Conservation (phyloP, 2,329 filamentous ascomycete genomes). For the Massarina eburnea region DNA sequence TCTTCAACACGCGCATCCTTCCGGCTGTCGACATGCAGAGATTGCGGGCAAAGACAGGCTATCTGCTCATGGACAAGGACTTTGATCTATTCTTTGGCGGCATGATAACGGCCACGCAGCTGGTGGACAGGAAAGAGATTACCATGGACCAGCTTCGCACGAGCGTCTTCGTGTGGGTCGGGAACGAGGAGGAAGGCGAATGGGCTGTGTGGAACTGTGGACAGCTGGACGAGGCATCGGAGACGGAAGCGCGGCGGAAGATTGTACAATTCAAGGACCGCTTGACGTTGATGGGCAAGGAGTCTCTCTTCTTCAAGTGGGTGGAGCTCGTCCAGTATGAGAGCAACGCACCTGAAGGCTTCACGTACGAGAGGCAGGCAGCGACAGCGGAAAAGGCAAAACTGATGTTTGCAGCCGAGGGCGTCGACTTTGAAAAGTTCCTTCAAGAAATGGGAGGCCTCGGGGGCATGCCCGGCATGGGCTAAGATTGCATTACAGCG, state of each 20-base stretch:
- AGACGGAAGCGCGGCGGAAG: constrained; percentile 69
- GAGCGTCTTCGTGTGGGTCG: constrained; percentile 55
- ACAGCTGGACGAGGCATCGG: constrained; percentile 51
- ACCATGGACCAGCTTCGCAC: constrained; percentile 69
- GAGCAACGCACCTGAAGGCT: constrained; percentile 74
- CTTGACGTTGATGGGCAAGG: constrained; percentile 75
- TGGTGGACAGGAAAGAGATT: constrained; percentile 66
- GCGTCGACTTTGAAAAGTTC: constrained; percentile 80
- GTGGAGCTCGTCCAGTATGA: constrained; percentile 91
- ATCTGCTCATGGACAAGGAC: constrained; percentile 78
- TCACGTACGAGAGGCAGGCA: constrained; percentile 72
- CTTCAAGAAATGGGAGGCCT: constrained; percentile 71
- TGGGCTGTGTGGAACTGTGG: constrained; percentile 71
- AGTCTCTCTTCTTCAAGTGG: constrained; percentile 88
- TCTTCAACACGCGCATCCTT: constrained; percentile 64
- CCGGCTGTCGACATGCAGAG: constrained; percentile 69
- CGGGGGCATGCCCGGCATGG: constrained; percentile 55
- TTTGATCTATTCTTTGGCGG: constrained; percentile 86
- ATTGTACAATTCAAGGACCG: constrained; percentile 80
- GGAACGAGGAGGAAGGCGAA: constrained; percentile 53
- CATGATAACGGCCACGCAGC: constrained; percentile 72
- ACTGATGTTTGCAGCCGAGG: constrained; percentile 71
- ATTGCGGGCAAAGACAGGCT: constrained; percentile 79
- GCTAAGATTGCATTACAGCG: not conserved
- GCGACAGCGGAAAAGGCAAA: constrained; percentile 73